Base-by-base conservation (phyloP, 805 yeast species). In the Diddensiella caesifluorescens region DNA sequence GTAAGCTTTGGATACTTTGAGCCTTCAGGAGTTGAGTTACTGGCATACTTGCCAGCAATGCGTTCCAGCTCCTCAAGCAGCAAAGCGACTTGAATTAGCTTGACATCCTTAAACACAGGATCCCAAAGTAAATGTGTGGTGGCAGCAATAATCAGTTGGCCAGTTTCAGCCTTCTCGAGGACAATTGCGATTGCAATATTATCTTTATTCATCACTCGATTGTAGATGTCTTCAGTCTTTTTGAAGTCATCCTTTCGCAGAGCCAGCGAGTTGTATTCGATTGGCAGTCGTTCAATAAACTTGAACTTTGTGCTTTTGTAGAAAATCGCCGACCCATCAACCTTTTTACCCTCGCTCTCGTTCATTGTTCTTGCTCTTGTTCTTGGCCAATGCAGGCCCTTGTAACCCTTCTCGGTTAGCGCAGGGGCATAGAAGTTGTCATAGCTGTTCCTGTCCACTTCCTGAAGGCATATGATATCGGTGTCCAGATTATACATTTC, bases 51-150 rank as follows among this genome's bases (percentile, higher is more conserved):
- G 56, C 76, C 77, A 32, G 79, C 65, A 36, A 85, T 62, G 4
- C 67, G 66, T 58, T 86, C 92, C 57, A 94, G 64, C 63, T 92
- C 95, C 55, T 90, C 97, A 54, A 92, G 66, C 49, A 92, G 68
- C 22, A 92, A 82, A 32, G 95, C 97, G 42, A 85, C 92, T 68
- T 92, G 98, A 66, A 92, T 82, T 2, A 97, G 79, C 63, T 92
- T 92, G 43, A 92, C 99, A 65, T 92, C 99, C 60, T 86, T 86
- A 59, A 80, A 85, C 38, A 84, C 86, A 3, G 98, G 98, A 68
- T 92, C 97, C 97, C 98, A 92, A 62, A 90, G 97, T 61, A 92
- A 75, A 71, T 92, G 99, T 0, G 97, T 90, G 56, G 88, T 90
- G 3, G 84, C 88, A 27, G 87, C 70, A 51, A 85, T 71, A 28